phyloP scores from a whole-genome alignment of 2,329 filamentous ascomycete species.

The Alternaria metachromatica region DNA sequence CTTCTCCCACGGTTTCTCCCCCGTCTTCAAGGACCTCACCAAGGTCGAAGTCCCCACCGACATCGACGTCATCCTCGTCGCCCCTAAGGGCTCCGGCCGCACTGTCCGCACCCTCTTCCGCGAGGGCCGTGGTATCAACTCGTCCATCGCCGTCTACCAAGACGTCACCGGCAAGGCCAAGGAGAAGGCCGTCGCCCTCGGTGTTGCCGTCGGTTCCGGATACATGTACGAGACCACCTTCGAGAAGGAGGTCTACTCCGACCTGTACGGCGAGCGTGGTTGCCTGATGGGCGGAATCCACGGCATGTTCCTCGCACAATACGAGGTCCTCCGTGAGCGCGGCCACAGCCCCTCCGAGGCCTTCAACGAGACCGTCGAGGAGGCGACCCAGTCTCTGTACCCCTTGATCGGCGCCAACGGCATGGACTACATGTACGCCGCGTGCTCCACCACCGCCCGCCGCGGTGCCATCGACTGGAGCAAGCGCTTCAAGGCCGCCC shows the following conservation, averaged over 20 bases:
- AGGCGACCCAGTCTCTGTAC: constrained; percentile 98
- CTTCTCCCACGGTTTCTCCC: constrained; percentile 99
- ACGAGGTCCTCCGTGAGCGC: constrained; percentile 98
- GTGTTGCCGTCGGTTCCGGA: constrained; percentile 94
- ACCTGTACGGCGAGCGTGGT: constrained; percentile 99
- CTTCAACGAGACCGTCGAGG: constrained; percentile 99
- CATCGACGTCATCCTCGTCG: constrained; percentile 99
- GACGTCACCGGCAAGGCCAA: constrained; percentile 97
- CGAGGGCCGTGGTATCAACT: constrained; percentile 99
- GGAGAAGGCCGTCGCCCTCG: constrained; percentile 96
- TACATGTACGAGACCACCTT: constrained; percentile 99
- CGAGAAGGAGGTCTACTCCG: constrained; percentile 99
- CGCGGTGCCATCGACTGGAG: constrained; percentile 99
- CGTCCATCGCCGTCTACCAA: constrained; percentile 96
- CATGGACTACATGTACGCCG: constrained; percentile 99
- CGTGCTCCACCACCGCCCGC: constrained; percentile 97
- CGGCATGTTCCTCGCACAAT: constrained; percentile 99
- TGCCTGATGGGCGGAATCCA: constrained; percentile 99
- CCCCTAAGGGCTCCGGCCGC: constrained; percentile 98
- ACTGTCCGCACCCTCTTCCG: constrained; percentile 99
- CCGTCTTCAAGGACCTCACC: constrained; percentile 99
- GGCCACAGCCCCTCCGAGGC: constrained; percentile 97
- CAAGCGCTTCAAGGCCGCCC: constrained; percentile 92
- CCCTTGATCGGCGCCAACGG: constrained; percentile 95
- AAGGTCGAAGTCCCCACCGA: constrained; percentile 96